These are phyloP conservation scores for Trichosporon faecale DNA, from an alignment of 1,284 basidiomycete genomes.

Conservation along the genomic window DNA sequence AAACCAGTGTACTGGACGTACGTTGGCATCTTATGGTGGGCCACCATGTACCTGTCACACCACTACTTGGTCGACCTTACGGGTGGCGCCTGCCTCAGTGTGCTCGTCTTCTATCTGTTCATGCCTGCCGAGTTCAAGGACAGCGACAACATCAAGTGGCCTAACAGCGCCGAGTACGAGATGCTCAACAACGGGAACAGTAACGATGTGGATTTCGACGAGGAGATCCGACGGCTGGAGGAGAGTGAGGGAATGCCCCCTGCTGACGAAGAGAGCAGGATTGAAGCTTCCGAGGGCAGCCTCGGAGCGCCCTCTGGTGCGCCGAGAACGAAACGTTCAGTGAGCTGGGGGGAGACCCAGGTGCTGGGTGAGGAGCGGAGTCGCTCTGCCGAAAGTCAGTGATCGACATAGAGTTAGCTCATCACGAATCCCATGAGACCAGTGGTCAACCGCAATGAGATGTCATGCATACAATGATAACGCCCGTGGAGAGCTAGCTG, in stretches of 20 bases:
- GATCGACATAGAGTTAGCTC: neutral
- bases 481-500: neutral
- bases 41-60: slow-evolving; percentile 96
- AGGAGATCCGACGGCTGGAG: slow-evolving; percentile 51
- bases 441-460: neutral
- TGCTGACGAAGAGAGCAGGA: slow-evolving; percentile 31
- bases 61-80: slow-evolving; percentile 98
- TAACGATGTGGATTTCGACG: slow-evolving; percentile 44
- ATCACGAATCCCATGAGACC: no score
- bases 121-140: slow-evolving; percentile 75
- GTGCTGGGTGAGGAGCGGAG: slow-evolving; percentile 37
- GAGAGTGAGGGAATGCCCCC: slow-evolving; percentile 26
- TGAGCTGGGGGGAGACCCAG: slow-evolving; percentile 48
- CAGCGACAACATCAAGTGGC: slow-evolving; percentile 56
- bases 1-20: slow-evolving; percentile 73
- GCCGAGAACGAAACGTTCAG: slow-evolving; percentile 34
- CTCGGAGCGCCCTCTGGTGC: neutral
- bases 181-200: slow-evolving; percentile 27
- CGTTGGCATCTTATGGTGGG: slow-evolving; percentile 88
- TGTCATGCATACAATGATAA: slow-evolving; percentile 15
- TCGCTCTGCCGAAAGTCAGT: neutral
- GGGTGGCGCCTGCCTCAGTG: slow-evolving; percentile 85
- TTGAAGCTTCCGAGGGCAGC: slow-evolving; percentile 12
- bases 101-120: slow-evolving; percentile 81
- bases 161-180: slow-evolving; percentile 37